A percentile compares a stretch with the other conserved stretches of the same genome.
Conservation (phyloP, 1,284 basidiomycete genomes). For the Papiliotrema flavescens region DNA sequence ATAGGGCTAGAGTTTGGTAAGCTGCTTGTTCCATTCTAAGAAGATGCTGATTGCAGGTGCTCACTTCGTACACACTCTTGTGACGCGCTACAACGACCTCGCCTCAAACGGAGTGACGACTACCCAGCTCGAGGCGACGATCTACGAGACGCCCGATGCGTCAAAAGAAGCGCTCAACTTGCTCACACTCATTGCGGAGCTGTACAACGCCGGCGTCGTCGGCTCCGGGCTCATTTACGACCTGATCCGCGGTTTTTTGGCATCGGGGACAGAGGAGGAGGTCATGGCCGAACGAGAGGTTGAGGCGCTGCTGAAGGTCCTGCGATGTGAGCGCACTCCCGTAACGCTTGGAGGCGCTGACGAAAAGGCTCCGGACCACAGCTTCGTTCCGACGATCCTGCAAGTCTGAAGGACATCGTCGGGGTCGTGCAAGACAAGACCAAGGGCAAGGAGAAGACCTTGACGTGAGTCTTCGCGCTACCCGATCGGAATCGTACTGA, state of each 20-base stretch:
- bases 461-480: slow-evolving; percentile 56
- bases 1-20: slow-evolving; percentile 87
- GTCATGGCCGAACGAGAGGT: slow-evolving; percentile 70
- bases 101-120: slow-evolving; percentile 3
- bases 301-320: slow-evolving; percentile 80
- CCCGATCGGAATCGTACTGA: not conserved
- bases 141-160: slow-evolving; percentile 40
- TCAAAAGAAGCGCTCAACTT: slow-evolving; percentile 89
- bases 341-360: not conserved
- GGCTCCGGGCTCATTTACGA: slow-evolving; percentile 87
- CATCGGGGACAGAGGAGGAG: slow-evolving; percentile 47
- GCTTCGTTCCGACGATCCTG: slow-evolving; percentile 64
- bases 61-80: slow-evolving; percentile 67
- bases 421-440: slow-evolving; percentile 68
- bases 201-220: slow-evolving; percentile 94
- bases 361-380: slow-evolving; percentile 74
- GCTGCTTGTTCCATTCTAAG: slow-evolving; percentile 16
- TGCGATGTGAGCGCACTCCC: slow-evolving; percentile 62
- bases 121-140: slow-evolving; percentile 18
- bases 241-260: slow-evolving; percentile 73
- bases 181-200: slow-evolving; percentile 78
- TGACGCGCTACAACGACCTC: slow-evolving; percentile 63
- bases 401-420: slow-evolving; percentile 55
- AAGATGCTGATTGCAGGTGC: slow-evolving; percentile 57
- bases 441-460: slow-evolving; percentile 55